Conservation (phyloP, 495 filamentous ascomycete species). For the Penicillium nucicola region DNA sequence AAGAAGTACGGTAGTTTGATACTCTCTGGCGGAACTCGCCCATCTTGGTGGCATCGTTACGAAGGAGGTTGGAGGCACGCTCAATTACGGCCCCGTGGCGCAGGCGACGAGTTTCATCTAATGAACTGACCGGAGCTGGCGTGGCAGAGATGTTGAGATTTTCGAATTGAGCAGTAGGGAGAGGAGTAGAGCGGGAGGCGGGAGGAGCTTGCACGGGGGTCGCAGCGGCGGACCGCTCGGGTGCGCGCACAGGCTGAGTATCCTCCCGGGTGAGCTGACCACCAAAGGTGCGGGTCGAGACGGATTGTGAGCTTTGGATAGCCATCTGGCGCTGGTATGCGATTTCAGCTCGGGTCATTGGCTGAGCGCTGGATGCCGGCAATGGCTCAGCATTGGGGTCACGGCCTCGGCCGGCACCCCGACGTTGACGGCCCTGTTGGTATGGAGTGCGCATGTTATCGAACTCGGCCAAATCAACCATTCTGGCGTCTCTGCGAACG, state of each 20-base stretch:
- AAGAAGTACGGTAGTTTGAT: conserved; percentile 66
- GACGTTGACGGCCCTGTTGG: conserved; percentile 58
- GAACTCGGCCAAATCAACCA: conserved; percentile 84
- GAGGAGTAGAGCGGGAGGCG: conserved; percentile 35
- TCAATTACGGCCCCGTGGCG: conserved; percentile 76
- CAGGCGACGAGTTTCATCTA: conserved; percentile 75
- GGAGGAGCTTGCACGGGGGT: conserved; percentile 37
- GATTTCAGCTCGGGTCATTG: conserved; percentile 79
- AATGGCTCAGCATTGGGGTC: conserved; percentile 77
- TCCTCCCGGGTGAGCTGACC: conserved; percentile 66
- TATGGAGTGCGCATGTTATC: conserved; percentile 68
- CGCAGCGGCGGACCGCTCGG: conserved; percentile 37
- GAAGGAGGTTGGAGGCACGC: conserved; percentile 74
- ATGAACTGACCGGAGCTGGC: conserved; percentile 49
- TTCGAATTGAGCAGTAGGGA: conserved; percentile 42
- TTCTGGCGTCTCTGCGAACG: conserved; percentile 75
- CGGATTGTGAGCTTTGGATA: conserved; percentile 79
- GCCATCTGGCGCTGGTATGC: conserved; percentile 93
- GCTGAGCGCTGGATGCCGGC: conserved; percentile 75
- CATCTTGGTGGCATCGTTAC: conserved; percentile 69
- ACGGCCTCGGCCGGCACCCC: conserved; percentile 62
- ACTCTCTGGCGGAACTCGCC: conserved; percentile 72
- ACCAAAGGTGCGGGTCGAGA: conserved; percentile 74
- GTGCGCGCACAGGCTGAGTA: conserved; percentile 41
- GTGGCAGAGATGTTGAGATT: conserved; percentile 33